Evolutionary conservation across 352 stramenopile species (phyloP).

Genomic region (Phytophthora vignae): DNA sequence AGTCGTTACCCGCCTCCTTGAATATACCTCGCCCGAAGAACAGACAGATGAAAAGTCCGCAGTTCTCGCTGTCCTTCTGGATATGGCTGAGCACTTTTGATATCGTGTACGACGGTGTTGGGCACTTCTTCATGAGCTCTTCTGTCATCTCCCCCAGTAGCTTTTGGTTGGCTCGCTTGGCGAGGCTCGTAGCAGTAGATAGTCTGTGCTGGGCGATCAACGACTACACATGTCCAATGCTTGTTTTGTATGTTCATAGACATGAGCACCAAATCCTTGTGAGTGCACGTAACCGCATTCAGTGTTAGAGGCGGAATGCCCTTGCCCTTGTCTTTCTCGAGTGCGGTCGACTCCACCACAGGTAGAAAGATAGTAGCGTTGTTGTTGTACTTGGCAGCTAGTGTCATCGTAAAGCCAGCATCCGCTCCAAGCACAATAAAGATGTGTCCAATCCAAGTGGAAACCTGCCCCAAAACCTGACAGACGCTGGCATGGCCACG

Average conservation of each 20-base stretch:
- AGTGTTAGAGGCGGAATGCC: not conserved
- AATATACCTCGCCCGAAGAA: not conserved
- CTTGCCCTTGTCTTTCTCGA: not conserved
- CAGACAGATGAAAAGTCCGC: not conserved
- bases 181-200: conserved; percentile 18
- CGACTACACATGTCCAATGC: conserved; percentile 1
- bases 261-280: conserved; percentile 3
- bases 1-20: not conserved
- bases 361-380: not conserved
- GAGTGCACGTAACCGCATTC: not conserved
- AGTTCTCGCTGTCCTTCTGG: not conserved
- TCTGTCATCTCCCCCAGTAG: conserved; percentile 1
- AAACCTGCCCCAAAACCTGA: conserved; percentile 6
- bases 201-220: not conserved
- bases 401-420: conserved; percentile 4
- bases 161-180: conserved; percentile 11
- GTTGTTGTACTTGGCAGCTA: conserved; percentile 6
- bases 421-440: not conserved
- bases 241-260: conserved; percentile 1
- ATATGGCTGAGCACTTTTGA: not conserved
- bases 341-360: not conserved
- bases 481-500: not conserved
- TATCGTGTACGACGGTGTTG: not conserved
- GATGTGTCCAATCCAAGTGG: conserved; percentile 7
- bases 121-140: not conserved